Base-by-base conservation (phyloP, 208 protist species). In the Trypanosoma brucei region DNA sequence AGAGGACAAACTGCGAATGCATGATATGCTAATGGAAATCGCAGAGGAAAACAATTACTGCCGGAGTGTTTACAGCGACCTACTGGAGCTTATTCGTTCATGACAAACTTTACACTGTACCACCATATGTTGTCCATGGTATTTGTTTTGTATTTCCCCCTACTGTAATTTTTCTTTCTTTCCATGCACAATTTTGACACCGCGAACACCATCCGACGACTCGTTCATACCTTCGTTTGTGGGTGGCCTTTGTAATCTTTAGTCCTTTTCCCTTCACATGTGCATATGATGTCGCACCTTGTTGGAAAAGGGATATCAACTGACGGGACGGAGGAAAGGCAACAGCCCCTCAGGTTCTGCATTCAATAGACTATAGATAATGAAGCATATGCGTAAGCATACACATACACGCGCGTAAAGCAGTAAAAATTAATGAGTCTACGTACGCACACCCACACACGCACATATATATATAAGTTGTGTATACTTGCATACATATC, bases 21-120 rank as follows among this genome's bases (percentile, higher is more conserved):
- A 81, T 45, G 81, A 92, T 42, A 75, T 90, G 68, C 53, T 94
- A 73, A 61, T 78, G 54, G 75, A 91, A 44, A 78, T 91, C 34
- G 68, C 77, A 37, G 42, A 40, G 9, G 86, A 95, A 74, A 90
- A 92, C 38, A 68, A 67, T 33, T 88, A 84, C 59, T 93, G 84
- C 57, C 82, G 84, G 37, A 71, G 62, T 44, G 65, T 93, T 36
- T 91, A 95, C 76, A 64, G 49, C 31, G 76, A 86, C 45, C 42
- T 95, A 44, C 44, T 89, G 14, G 70, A 84, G 34, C 49, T 86
- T 33, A 61, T 83, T n/a, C 76, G 73, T 40, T 77, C 65, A 13
- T 70, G 44, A 72, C 22, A 8, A 8, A 4, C 42, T 6, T 46
- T 6, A 46, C 42, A 46, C 6, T 11, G 22, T 22, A 22, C 22